phyloP scores from a whole-genome alignment of 176 grass and related monocot genomes.

The Calamus simplicifolius region DNA sequence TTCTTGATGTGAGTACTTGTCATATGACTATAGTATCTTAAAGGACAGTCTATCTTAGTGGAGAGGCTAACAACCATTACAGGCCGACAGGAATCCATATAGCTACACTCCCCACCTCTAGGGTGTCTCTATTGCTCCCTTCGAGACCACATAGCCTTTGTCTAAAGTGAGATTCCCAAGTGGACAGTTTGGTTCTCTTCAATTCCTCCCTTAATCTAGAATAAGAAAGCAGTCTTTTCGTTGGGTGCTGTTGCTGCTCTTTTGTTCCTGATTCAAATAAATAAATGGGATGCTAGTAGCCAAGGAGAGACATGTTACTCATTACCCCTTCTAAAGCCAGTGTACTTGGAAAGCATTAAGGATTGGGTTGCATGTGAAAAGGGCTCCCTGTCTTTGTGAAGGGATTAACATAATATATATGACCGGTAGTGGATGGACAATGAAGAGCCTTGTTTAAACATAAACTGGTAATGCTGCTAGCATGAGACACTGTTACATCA shows the following conservation, averaged over 20 bases:
- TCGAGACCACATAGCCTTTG: slow-evolving; percentile 7
- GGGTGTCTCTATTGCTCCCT: slow-evolving; percentile 2
- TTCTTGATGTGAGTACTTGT: no score
- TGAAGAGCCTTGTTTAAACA: neutral
- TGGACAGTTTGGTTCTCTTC: slow-evolving; percentile 17
- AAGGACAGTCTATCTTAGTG: slow-evolving; percentile 27
- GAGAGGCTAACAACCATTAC: slow-evolving; percentile 25
- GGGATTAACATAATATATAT: slow-evolving; percentile 1
- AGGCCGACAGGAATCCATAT: slow-evolving; percentile 70
- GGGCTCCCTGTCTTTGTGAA: neutral
- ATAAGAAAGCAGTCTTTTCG: slow-evolving; percentile 14
- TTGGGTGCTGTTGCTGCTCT: slow-evolving; percentile 37
- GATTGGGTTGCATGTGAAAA: slow-evolving; percentile 50
- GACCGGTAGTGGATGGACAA: neutral
- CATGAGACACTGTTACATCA: neutral
- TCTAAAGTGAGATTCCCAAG: slow-evolving; percentile 46
- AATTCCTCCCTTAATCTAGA: slow-evolving; percentile 26
- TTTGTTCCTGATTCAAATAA: slow-evolving; percentile 18
- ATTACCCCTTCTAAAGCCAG: neutral
- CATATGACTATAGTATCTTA: no score
- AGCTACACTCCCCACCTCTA: slow-evolving; percentile 39
- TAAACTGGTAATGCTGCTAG: slow-evolving; percentile 1
- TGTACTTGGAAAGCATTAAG: neutral
- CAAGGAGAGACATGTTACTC: neutral
- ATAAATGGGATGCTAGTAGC: neutral